Evolutionary conservation across 169 alveolate species (phyloP), one percentile per base, ranked within the genome.

Genomic region (Eimeria acervulina): DNA sequence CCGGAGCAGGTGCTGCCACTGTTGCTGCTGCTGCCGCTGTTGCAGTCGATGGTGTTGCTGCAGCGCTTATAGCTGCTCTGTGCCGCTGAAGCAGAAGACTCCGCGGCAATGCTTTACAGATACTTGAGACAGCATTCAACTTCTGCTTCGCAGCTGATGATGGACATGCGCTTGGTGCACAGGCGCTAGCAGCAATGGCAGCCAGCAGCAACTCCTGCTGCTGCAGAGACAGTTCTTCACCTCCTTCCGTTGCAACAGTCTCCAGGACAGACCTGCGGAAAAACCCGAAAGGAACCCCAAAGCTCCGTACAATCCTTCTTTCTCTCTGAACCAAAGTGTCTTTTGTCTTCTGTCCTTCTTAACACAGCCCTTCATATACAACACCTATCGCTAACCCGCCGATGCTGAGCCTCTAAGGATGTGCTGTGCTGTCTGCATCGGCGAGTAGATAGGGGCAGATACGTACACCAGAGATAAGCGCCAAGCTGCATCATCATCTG

Each of bases 191-290:
- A 76, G 55, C 87, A 76, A 38, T 26, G n/a, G 87, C 51, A 76
- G 87, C 87, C 31, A 76, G 87, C 28, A 76, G 33, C 59, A 76
- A 42, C 59, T 76, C 55, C 87, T 76, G 87, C 87, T 76, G 87
- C 51, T 76, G 87, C 87, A 76, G 59, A 10, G 87, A 76, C 33
- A 76, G 87, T 33, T 40, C 87, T 42, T 76, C 87, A 12, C 61
- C 59, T 0, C 87, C 87, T 38, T 76, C 87, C 38, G 59, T 42
- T 15, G 59, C 51, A 76, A 76, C 59, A 21, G 31, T 13, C 36
- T 76, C 87, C 31, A 76, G 21, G 17, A 36, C 87, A 21, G 38
- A 76, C 59, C 87, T 76, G 87, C 51, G 19, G 23, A 76, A 12
- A 68, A 68, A n/a, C 44, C 38, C 26, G 7, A 68, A 51, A 51